Evolutionary conservation across 306 rosid genomes (phyloP), one percentile per base, ranked within the genome.

Genomic region (Clitoria ternatea): DNA sequence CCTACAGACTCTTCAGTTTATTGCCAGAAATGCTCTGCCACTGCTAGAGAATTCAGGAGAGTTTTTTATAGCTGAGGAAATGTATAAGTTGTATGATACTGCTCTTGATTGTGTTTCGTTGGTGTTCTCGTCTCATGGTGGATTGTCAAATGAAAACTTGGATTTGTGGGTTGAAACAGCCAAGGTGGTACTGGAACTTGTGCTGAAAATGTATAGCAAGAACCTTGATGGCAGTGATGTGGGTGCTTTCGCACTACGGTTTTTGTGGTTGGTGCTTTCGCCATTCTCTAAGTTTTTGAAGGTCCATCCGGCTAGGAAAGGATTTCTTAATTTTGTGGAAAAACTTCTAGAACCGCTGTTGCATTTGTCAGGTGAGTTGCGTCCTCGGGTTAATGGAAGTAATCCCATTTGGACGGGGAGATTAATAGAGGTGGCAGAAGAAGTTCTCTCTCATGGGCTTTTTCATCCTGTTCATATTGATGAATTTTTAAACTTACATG

Each of bases 331-430:
- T 74, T 90, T 90, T 64, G 77, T 91, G 52, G 81, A 88, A 70
- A 83, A 87, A 74, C 94, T 94, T 81, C 87, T 94, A 11, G 97
- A 94, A 79, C 94, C 87, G 42, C 75, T 89, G 61, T 65, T 94
- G 92, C 89, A 83, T 49, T 80, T 89, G 63, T 74, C 68, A 7
- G 74, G 89, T 69, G 77, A 88, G 72, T 67, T 94, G 78, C 79
- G 75, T 26, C 78, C 71, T 66, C 87, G 61, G 72, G 81, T 54
- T 59, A 77, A 73, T 70, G 80, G 55, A 69, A 70, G 81, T 40
- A 73, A 61, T 81, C 70, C 68, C 64, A 61, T 67, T 74, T 70
- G 81, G 95, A 79, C 76, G 2, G 61, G 27, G 59, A 84, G 74
- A 32, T 75, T 84, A 60, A 45, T 81, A 81, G 86, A 85, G 70